Base-by-base conservation (phyloP, 2,329 filamentous ascomycete genomes). In the Leptographium flavum region DNA sequence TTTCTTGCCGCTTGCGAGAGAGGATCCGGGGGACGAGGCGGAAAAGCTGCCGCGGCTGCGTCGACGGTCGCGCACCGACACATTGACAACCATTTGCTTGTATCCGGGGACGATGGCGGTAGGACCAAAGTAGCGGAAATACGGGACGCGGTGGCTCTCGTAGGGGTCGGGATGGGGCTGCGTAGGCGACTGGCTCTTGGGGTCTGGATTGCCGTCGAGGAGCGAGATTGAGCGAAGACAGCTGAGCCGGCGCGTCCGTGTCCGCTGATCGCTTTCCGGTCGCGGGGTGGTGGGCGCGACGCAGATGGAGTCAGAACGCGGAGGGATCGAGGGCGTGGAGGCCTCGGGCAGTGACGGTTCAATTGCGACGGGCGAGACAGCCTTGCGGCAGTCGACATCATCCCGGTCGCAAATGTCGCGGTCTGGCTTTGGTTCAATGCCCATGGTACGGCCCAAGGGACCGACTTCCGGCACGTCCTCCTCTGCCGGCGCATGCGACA, bases 71-170 rank as follows among this genome's bases (percentile, higher is more conserved):
- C 80, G 73, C 27, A 88, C 76, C 45, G 82, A 80, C 17, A 62
- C 53, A 38, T 62, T 57, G 47, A 83, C 80, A 23, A 93, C 84
- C 85, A 93, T 93, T 60, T 93, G 86, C 62, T 93, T 93, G 65
- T 87, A 93, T 21, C 87, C 87, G 1, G 87, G 87, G 43, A 92
- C 85, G 56, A 94, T 94, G 50, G 87, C 87, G 1, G 87, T 94
- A 0, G 86, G 85, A 0, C 87, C 87, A 58, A 94, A 92, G 61
- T 92, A 94, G 49, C 87, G 73, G 55, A 94, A 94, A 59, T 92
- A 94, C 0, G 87, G 87, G 51, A 94, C 84, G 45, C 81, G 74
- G 56, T 82, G 68, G 49, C 74, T 68, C 58, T 73, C 27, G 28
- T 15, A 28, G 39, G 47, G 17, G 39, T 17, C 13, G 17, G 10